These are phyloP conservation scores for Pseudocercospora crystallina DNA, from an alignment of 2,329 filamentous ascomycete genomes.

Conservation along the genomic window DNA sequence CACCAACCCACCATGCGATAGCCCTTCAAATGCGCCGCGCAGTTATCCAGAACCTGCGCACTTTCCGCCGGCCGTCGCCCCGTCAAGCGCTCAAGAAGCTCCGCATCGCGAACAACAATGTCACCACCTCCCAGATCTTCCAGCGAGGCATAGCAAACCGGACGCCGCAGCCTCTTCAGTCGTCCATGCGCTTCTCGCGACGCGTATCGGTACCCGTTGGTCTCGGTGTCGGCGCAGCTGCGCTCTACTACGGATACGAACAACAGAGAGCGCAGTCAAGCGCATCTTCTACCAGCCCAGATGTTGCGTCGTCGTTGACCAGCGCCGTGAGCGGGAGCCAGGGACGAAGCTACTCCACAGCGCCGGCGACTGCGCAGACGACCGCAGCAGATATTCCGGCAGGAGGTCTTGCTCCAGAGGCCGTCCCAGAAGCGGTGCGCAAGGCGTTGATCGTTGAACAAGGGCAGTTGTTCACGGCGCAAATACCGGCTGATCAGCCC, in stretches of 20 bases:
- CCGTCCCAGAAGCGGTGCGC: conserved; percentile 55
- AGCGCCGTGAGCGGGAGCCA: conserved; percentile 26
- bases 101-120: conserved; percentile 44
- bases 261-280: conserved; percentile 16
- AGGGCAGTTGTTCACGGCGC: conserved; percentile 85
- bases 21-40: conserved; percentile 68
- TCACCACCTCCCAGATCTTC: conserved; percentile 33
- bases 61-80: conserved; percentile 64
- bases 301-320: conserved; percentile 19
- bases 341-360: conserved; percentile 35
- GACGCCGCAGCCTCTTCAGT: conserved; percentile 52
- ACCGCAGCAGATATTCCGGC: conserved; percentile 14
- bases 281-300: conserved; percentile 5
- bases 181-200: conserved; percentile 71
- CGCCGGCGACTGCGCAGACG: conserved; percentile 22
- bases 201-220: conserved; percentile 66
- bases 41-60: conserved; percentile 66
- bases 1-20: neutral
- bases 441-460: conserved; percentile 82
- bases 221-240: conserved; percentile 66
- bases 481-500: conserved; percentile 79
- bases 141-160: conserved; percentile 46
- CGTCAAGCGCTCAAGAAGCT: conserved; percentile 57
- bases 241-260: conserved; percentile 72
- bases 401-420: conserved; percentile 31